Conservation (phyloP, 495 filamentous ascomycete genomes). For the Cairneyella variabilis region DNA sequence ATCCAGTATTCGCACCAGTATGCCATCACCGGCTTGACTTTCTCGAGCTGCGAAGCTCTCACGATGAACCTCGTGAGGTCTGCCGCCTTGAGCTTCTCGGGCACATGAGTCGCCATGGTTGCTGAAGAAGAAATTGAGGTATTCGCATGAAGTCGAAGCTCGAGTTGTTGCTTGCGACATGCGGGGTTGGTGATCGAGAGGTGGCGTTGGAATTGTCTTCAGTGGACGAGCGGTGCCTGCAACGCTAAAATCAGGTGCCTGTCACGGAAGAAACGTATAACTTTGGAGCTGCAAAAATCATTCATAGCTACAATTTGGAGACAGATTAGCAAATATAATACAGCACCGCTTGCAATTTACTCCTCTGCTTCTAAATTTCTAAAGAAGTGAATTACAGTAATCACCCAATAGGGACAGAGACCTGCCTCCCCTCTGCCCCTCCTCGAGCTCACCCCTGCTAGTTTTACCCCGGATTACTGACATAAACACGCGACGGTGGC, state of each 20-base stretch:
- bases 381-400: constrained; percentile 1
- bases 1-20: constrained; percentile 98
- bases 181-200: background rate
- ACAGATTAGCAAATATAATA: too few relatives aligned
- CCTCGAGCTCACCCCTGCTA: background rate
- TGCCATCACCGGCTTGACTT: constrained; percentile 75
- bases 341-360: too few relatives aligned
- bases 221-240: too few relatives aligned
- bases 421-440: background rate
- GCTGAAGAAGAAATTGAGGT: background rate
- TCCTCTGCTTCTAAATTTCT: background rate
- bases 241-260: too few relatives aligned
- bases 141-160: background rate
- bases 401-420: background rate
- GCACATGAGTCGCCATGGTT: constrained; percentile 69
- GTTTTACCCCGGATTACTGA: constrained; percentile 23
- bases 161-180: constrained; percentile 15
- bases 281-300: too few relatives aligned
- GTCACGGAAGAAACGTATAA: too few relatives aligned
- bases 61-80: constrained; percentile 77
- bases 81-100: constrained; percentile 67
- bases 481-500: constrained; percentile 11
- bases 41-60: constrained; percentile 80
- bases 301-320: too few relatives aligned
- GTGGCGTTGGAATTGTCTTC: too few relatives aligned